Conservation (phyloP, 345 rosid species). For the Syzygium aqueum region DNA sequence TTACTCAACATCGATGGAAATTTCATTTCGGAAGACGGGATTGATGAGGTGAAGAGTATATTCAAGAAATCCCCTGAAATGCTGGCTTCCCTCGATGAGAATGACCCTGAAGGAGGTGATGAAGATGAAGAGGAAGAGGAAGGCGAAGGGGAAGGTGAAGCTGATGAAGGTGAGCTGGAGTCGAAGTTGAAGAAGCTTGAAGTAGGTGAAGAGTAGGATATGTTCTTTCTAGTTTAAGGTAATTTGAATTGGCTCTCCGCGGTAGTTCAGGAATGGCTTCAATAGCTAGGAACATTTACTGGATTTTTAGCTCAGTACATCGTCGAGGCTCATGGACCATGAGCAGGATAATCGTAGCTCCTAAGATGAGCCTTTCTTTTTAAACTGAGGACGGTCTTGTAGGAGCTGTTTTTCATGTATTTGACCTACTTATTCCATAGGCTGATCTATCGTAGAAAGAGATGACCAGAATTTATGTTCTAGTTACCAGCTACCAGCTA, state of each 20-base stretch:
- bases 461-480: neutral
- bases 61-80: slow-evolving; percentile 53
- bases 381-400: neutral
- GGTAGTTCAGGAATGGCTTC: neutral
- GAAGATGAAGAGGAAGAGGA: slow-evolving; percentile 41
- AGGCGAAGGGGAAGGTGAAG: slow-evolving; percentile 26
- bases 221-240: neutral
- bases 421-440: neutral
- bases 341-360: neutral
- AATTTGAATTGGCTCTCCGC: neutral
- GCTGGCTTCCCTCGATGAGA: slow-evolving; percentile 76
- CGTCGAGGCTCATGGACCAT: neutral
- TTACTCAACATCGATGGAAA: slow-evolving; percentile 66
- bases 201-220: slow-evolving; percentile 14
- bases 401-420: neutral
- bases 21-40: slow-evolving; percentile 73
- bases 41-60: slow-evolving; percentile 66
- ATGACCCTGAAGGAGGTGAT: slow-evolving; percentile 72
- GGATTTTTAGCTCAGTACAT: neutral
- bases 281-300: neutral
- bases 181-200: slow-evolving; percentile 65
- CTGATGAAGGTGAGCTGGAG: slow-evolving; percentile 50
- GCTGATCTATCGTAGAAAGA: neutral
- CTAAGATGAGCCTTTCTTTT: neutral
- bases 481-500: neutral